A percentile compares a stretch with the other conserved stretches of the same genome.
phyloP scores from a whole-genome alignment of 192 early-diverging fungal species.

The Linnemannia hyalina region DNA sequence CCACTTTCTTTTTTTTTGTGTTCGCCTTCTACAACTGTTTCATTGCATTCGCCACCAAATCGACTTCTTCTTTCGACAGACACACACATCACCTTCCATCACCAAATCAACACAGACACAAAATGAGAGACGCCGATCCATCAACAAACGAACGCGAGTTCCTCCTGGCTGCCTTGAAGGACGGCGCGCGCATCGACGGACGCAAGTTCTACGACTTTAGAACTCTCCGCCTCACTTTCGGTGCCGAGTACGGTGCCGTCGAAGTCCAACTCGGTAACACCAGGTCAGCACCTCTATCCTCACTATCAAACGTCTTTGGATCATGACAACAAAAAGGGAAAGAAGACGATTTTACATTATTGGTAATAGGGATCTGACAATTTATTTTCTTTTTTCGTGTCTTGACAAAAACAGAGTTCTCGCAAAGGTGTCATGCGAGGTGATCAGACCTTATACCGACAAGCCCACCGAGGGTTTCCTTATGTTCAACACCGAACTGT shows the following conservation, averaged over 20 bases:
- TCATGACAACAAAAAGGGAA: background rate
- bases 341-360: too few relatives aligned
- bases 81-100: background rate
- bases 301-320: background rate
- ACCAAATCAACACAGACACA: background rate
- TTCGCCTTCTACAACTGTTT: background rate
- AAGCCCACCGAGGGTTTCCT: constrained; percentile 91
- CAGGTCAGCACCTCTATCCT: constrained; percentile 54
- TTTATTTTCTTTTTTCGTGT: background rate
- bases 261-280: constrained; percentile 90
- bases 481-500: constrained; percentile 88
- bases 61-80: background rate
- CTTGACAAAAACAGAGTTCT: constrained; percentile 62
- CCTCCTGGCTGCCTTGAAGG: constrained; percentile 74
- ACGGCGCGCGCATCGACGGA: constrained; percentile 83
- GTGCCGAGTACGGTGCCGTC: constrained; percentile 76
- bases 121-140: constrained; percentile 65
- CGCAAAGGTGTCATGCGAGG: constrained; percentile 78
- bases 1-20: constrained; percentile 10
- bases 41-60: constrained; percentile 5
- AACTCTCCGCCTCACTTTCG: constrained; percentile 73
- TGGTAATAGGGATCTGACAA: background rate
- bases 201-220: constrained; percentile 84
- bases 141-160: constrained; percentile 86
- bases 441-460: constrained; percentile 76